Evolutionary conservation across 1,284 basidiomycete genomes (phyloP).

Genomic region (Apiotrichum porosum): DNA sequence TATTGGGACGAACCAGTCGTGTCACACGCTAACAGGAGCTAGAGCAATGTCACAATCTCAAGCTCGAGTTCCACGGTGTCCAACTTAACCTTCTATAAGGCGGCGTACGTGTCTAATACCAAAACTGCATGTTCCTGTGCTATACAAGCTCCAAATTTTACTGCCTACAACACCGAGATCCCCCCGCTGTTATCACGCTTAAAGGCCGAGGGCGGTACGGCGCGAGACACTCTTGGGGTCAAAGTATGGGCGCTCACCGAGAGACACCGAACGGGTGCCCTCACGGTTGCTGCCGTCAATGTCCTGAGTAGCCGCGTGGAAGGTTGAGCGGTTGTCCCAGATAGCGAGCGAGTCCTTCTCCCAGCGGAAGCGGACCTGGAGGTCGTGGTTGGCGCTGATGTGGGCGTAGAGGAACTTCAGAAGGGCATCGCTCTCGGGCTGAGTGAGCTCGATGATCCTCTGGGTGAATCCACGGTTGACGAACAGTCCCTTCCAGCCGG

Average conservation of each 20-base stretch:
- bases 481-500: conserved; percentile 72
- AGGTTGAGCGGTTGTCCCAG: conserved; percentile 18
- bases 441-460: conserved; percentile 58
- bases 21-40: no score
- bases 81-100: no score
- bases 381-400: conserved; percentile 58
- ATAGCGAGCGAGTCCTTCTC: conserved; percentile 41
- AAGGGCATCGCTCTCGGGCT: conserved; percentile 53
- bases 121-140: no score
- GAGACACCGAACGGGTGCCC: conserved; percentile 59
- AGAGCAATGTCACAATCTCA: no score
- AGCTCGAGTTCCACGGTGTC: no score
- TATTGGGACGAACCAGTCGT: no score
- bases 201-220: no score
- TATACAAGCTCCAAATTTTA: no score
- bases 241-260: conserved; percentile 62
- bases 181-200: no score
- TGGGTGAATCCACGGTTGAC: conserved; percentile 62
- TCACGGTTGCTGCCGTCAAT: conserved; percentile 50
- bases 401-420: conserved; percentile 23
- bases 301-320: conserved; percentile 49
- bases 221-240: conserved; percentile 25
- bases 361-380: conserved; percentile 57
- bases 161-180: no score
- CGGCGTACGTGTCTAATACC: no score